Evolutionary conservation across 768 basidiomycete species (phyloP).

Genomic region (Rhodotorula kratochvilovae): DNA sequence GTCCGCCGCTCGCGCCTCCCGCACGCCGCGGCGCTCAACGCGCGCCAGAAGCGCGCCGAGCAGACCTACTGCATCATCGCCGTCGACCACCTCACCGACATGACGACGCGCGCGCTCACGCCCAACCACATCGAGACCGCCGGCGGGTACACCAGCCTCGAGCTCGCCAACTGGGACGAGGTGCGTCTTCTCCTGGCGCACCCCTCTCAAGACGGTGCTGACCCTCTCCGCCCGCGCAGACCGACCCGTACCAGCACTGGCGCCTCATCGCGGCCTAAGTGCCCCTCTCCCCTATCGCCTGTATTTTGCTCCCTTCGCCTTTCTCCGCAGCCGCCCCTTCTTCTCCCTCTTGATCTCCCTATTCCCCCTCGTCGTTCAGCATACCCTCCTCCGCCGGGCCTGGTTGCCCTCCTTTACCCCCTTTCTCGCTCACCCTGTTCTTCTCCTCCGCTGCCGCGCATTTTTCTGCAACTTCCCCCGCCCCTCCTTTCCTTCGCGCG

Average conservation of each 20-base stretch:
- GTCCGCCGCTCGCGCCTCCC: not conserved
- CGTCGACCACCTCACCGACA: constrained; percentile 31
- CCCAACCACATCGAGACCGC: constrained; percentile 1
- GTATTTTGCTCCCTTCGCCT: not conserved
- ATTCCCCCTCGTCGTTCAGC: no score
- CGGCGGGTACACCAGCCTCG: constrained; percentile 25
- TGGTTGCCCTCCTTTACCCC: not conserved
- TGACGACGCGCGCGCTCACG: constrained; percentile 21
- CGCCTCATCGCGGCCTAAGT: not conserved
- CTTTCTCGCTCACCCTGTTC: not conserved
- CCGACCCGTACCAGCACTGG: not conserved
- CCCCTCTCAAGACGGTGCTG: not conserved
- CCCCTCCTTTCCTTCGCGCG: not conserved
- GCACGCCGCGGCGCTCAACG: not conserved
- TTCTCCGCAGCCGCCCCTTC: not conserved
- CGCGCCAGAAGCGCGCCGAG: constrained; percentile 7
- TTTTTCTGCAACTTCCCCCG: not conserved
- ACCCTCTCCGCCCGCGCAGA: not conserved
- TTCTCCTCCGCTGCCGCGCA: no score
- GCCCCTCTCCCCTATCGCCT: not conserved
- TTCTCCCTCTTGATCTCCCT: no score
- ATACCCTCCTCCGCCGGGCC: not conserved
- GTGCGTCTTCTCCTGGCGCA: not conserved
- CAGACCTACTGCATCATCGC: constrained; percentile 11
- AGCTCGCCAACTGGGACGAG: constrained; percentile 26